phyloP scores from a whole-genome alignment of 345 rosid genomes.

The Erodium maritimum region DNA sequence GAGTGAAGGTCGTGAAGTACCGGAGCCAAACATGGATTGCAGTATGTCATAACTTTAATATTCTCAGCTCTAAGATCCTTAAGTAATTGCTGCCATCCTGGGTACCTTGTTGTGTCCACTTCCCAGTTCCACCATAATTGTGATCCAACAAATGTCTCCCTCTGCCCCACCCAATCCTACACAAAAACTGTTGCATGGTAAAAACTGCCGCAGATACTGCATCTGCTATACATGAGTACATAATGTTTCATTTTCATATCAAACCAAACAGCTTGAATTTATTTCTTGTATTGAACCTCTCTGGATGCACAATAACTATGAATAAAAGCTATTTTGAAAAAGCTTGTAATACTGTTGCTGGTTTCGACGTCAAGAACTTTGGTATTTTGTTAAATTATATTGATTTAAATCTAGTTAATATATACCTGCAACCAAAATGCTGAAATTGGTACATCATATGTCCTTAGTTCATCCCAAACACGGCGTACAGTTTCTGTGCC shows the following conservation, averaged over 20 bases:
- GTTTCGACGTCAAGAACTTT: too few relatives aligned
- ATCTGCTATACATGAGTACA: too few relatives aligned
- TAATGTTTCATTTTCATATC: too few relatives aligned
- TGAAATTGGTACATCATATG: slow-evolving; percentile 44
- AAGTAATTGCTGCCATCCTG: slow-evolving; percentile 44
- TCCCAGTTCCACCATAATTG: slow-evolving; percentile 85
- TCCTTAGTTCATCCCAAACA: slow-evolving; percentile 36
- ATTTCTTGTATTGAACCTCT: too few relatives aligned
- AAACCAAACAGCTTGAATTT: too few relatives aligned
- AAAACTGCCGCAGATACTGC: too few relatives aligned
- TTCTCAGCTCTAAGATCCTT: slow-evolving; percentile 36
- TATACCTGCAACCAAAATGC: slow-evolving; percentile 76
- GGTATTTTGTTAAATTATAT: too few relatives aligned
- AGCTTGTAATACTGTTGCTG: too few relatives aligned
- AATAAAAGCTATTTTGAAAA: too few relatives aligned
- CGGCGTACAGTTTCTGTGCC: slow-evolving; percentile 48
- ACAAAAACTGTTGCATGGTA: background rate
- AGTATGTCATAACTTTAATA: slow-evolving; percentile 63
- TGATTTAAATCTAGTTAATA: background rate
- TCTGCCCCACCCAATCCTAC: slow-evolving; percentile 73
- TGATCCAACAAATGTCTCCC: slow-evolving; percentile 52
- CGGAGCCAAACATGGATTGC: slow-evolving; percentile 71
- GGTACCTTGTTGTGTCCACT: slow-evolving; percentile 41
- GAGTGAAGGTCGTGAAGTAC: slow-evolving; percentile 13
- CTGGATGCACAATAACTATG: too few relatives aligned